phyloP scores from a whole-genome alignment of 2,329 filamentous ascomycete species.

The Paecilomyces sp. region DNA sequence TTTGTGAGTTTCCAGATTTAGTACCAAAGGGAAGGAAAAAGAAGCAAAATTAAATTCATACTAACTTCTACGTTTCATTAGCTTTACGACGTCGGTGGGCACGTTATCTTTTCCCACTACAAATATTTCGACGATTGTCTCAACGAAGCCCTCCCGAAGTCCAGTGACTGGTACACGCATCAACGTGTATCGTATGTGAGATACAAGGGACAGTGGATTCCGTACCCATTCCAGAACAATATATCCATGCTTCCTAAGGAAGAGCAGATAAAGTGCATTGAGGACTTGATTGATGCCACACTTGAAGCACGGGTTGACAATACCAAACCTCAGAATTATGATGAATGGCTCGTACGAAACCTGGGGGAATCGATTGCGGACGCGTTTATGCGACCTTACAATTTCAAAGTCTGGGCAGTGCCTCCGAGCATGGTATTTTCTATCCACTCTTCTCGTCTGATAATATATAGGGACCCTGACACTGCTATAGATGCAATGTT shows the following conservation, averaged over 20 bases:
- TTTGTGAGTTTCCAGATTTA: constrained; percentile 62
- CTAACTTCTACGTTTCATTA: constrained; percentile 30
- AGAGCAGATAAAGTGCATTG: constrained; percentile 88
- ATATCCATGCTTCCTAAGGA: constrained; percentile 97
- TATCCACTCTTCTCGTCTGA: background rate
- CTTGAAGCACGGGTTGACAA: constrained; percentile 67
- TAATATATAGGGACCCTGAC: background rate
- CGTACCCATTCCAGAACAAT: constrained; percentile 99
- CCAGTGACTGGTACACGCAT: constrained; percentile 95
- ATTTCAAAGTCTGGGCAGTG: constrained; percentile 99
- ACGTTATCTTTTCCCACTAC: constrained; percentile 99
- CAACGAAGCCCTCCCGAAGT: constrained; percentile 88
- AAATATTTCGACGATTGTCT: constrained; percentile 99
- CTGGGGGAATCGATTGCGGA: constrained; percentile 84
- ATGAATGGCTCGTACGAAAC: constrained; percentile 95
- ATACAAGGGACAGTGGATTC: constrained; percentile 93
- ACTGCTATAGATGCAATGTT: constrained; percentile 79
- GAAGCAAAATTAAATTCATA: too few relatives aligned
- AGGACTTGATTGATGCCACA: constrained; percentile 92
- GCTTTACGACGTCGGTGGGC: constrained; percentile 97
- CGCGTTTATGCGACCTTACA: constrained; percentile 98
- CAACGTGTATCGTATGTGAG: constrained; percentile 98
- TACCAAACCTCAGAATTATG: constrained; percentile 92
- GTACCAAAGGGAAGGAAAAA: too few relatives aligned
- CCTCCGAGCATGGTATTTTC: constrained; percentile 80